A percentile compares a stretch with the other conserved stretches of the same genome.
Conservation (phyloP, 257 asterid genomes). For the Thymus quinquecostatus region DNA sequence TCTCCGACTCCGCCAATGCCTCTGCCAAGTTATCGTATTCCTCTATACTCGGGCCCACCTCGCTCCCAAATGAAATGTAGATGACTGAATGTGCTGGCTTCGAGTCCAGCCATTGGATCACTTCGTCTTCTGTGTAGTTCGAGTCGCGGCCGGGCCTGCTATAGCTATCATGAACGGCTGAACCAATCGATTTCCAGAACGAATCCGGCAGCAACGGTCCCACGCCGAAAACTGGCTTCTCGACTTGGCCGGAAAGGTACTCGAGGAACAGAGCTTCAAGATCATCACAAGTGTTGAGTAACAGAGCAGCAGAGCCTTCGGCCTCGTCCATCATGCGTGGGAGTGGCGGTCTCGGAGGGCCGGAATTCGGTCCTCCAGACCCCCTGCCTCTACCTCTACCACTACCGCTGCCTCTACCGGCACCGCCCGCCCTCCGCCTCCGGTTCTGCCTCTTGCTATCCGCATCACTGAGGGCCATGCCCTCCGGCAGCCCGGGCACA, state of each 20-base stretch:
- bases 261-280: conserved; percentile 56
- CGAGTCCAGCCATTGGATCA: conserved; percentile 63
- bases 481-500: conserved; percentile 55
- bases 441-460: conserved; percentile 45
- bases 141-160: conserved; percentile 53
- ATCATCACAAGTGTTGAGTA: conserved; percentile 65
- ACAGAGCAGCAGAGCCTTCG: conserved; percentile 47
- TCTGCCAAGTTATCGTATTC: conserved; percentile 56
- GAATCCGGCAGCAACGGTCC: conserved; percentile 72
- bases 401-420: neutral
- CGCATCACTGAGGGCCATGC: conserved; percentile 43
- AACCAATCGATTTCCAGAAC: conserved; percentile 52
- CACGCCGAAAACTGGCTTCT: conserved; percentile 54
- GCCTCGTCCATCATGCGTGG: conserved; percentile 54
- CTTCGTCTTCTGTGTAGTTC: conserved; percentile 62
- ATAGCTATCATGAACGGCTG: conserved; percentile 45
- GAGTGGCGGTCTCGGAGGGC: no score
- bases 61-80: conserved; percentile 79
- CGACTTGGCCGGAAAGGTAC: conserved; percentile 39
- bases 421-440: neutral
- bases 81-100: conserved; percentile 57
- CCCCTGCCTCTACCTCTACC: conserved; percentile 21
- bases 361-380: conserved; percentile 17
- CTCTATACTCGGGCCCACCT: conserved; percentile 61
- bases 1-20: conserved; percentile 52